Base-by-base conservation (phyloP, 1,284 basidiomycete species). In the Ceratobasidium sp. region DNA sequence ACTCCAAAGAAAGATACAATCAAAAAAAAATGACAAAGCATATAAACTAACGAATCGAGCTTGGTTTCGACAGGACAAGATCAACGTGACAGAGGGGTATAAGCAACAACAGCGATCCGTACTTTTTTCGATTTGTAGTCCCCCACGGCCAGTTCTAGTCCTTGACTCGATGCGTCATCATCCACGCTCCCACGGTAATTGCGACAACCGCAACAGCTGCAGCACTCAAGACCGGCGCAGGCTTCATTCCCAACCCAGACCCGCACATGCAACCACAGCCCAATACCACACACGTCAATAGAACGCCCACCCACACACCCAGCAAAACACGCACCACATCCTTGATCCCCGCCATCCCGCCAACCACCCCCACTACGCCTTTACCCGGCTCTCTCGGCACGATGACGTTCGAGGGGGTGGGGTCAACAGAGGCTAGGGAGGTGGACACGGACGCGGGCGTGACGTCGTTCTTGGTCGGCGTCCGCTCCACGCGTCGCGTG, bases 311-410 rank as follows among this genome's bases (percentile, higher is more conserved):
- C 65, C 31, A 39, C 22, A 69, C 51, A 31, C 41, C 65, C 51
- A 69, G 46, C 65, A 66, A 24, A 69, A 69, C 56, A 69, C 65
- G 65, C 65, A 69, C 65, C 65, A 69, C 65, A 29, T 69, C 65
- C 65, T 69, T 69, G 51, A 69, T 19, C 2, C 46, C 31, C 62
- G 41, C 13, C 64, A 34, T 54, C 19, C 43, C 34, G 4, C 16
- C 37, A 27, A 34, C 49, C 48, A 9, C n/a, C 24, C 34, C 46
- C 46, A 19, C 46, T 14, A 49, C 56, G 19, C 27, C 22, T 31
- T 37, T 43, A n/a, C 58, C 58, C 39, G 37, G 34, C 22, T 43
- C 34, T 61, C 39, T 39, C 58, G 14, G 31, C n/a, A 61, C 34
- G 14, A 39, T 16, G 34, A 16, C 58, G 39, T 19, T 22, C 19